Evolutionary conservation across 2,329 filamentous ascomycete genomes (phyloP), one percentile per base, ranked within the genome.

Genomic region (Aspergillus chevalieri): DNA sequence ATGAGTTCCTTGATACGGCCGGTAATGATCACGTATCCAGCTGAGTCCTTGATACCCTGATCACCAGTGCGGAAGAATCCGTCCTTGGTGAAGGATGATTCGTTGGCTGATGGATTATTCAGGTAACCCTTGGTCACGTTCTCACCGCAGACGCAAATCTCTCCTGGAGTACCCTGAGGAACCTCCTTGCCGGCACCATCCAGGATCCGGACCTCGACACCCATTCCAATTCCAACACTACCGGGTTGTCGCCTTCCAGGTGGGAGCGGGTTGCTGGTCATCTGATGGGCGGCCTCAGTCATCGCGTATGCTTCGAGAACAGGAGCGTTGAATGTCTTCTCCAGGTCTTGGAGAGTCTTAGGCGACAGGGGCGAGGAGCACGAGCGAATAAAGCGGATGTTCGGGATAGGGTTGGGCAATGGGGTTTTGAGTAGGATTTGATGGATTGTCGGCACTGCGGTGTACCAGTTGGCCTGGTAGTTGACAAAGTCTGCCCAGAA

Each of bases 1-100:
- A 95, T 94, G 47, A 95, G 77, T 71, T 95, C 89, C 77, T 95
- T 95, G 73, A 94, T 94, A 47, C 89, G 79, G n/a, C 89, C 89
- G 0, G 89, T 94, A 69, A 95, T 92, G 63, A 87, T 78, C 9
- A 95, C 74, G 65, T 93, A 94, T 52, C 88, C 87, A 58, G 93
- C 87, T 50, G 81, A 73, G 61, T 94, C 89, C 65, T 82, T 78
- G 71, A 86, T 87, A 45, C 89, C 89, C 69, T 94, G 88, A 64
- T 95, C 89, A 5, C 89, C 89, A 0, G 89, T 94, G 58, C 89
- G 81, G 80, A 95, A 94, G 74, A 88, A 94, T 8, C 87, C 86
- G n/a, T 76, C 76, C 55, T 80, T 76, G 24, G 86, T 86, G 69
- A 89, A 93, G 0, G 86, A 83, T 6, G 83, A 78, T 26, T 79